phyloP scores from a whole-genome alignment of 2,329 filamentous ascomycete species.

The Lecanicillium sp. region DNA sequence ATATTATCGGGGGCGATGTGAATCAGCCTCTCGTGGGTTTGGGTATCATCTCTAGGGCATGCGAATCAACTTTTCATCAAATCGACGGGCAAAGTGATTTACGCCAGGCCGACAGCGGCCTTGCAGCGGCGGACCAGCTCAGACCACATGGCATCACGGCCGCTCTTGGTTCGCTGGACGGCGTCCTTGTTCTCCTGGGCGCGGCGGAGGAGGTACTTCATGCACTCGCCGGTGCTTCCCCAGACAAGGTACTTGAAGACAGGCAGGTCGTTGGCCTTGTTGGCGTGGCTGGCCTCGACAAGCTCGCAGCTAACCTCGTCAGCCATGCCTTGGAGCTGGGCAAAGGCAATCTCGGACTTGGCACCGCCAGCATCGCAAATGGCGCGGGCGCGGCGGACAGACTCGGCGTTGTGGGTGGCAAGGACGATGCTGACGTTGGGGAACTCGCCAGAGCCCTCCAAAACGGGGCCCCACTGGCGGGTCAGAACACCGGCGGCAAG shows the following conservation, averaged over 20 bases:
- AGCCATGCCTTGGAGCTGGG: slow-evolving; percentile 91
- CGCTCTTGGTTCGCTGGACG: slow-evolving; percentile 53
- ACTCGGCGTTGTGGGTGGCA: slow-evolving; percentile 74
- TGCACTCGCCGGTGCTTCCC: slow-evolving; percentile 70
- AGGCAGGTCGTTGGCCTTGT: slow-evolving; percentile 33
- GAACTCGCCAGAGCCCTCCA: slow-evolving; percentile 35
- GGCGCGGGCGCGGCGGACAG: slow-evolving; percentile 50
- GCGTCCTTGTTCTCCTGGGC: slow-evolving; percentile 67
- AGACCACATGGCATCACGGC: slow-evolving; percentile 53
- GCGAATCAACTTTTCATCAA: no score
- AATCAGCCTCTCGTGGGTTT: not conserved
- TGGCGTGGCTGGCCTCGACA: slow-evolving; percentile 25
- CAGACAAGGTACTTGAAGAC: slow-evolving; percentile 66
- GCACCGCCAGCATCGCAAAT: slow-evolving; percentile 38
- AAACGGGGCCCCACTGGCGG: slow-evolving; percentile 32
- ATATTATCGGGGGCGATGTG: slow-evolving; percentile 4
- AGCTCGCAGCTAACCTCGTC: slow-evolving; percentile 76
- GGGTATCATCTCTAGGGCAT: no score
- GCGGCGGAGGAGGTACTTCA: slow-evolving; percentile 65
- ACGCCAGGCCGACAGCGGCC: slow-evolving; percentile 29
- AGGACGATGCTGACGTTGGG: slow-evolving; percentile 59
- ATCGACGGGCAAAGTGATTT: no score
- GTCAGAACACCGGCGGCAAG: slow-evolving; percentile 61
- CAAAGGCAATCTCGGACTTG: slow-evolving; percentile 31
- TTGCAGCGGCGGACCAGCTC: slow-evolving; percentile 53